phyloP scores from a whole-genome alignment of 768 basidiomycete species.

The Cyclocybe cylindracea region DNA sequence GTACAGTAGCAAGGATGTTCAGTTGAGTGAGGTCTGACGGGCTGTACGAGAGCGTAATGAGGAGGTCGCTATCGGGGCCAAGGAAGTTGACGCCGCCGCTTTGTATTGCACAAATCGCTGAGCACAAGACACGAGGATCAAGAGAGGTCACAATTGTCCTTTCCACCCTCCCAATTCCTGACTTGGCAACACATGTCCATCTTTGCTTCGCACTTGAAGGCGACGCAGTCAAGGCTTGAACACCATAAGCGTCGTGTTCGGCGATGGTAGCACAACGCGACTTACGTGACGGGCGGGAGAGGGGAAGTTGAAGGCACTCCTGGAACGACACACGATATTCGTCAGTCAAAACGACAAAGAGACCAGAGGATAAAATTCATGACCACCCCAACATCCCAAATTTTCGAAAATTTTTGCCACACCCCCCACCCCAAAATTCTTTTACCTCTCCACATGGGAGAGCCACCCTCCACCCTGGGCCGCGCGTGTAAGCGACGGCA shows the following conservation, averaged over 20 bases:
- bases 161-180: conserved; percentile 24
- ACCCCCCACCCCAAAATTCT: no score
- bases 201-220: conserved; percentile 33
- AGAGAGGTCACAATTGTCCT: no score
- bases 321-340: background rate
- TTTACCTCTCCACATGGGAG: no score
- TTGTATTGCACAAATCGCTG: conserved; percentile 7
- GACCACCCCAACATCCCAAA: no score
- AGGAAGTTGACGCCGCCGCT: conserved; percentile 36
- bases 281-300: conserved; percentile 27
- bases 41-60: conserved; percentile 30
- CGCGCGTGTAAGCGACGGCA: no score
- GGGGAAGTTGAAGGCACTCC: conserved; percentile 17
- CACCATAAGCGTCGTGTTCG: background rate
- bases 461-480: no score
- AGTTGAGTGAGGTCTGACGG: conserved; percentile 18
- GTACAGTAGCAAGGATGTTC: conserved; percentile 39
- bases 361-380: no score
- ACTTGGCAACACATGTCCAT: conserved; percentile 30
- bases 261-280: background rate
- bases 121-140: background rate
- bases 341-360: no score
- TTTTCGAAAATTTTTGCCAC: no score
- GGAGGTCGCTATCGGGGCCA: conserved; percentile 28
- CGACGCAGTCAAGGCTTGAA: conserved; percentile 33